Evolutionary conservation across 2,329 filamentous ascomycete genomes (phyloP).

Genomic region (Bipolaris gigantea): DNA sequence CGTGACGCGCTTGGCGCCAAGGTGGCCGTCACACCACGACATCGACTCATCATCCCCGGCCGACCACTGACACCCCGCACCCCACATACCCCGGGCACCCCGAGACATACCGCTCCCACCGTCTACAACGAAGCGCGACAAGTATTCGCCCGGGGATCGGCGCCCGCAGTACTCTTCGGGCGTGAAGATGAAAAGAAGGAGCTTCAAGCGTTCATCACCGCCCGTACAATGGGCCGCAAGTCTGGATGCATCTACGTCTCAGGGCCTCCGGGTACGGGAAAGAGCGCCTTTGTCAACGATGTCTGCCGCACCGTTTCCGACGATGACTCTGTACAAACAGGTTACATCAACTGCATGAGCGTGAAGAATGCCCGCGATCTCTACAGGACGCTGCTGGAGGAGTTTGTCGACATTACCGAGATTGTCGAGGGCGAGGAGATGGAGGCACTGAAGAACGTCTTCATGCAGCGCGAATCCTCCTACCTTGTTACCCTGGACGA

Average conservation of each 20-base stretch:
- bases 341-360: conserved; percentile 96
- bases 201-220: conserved; percentile 68
- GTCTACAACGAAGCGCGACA: conserved; percentile 87
- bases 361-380: conserved; percentile 86
- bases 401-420: conserved; percentile 63
- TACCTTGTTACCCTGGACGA: conserved; percentile 92
- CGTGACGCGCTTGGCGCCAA: conserved; percentile 73
- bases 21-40: conserved; percentile 76
- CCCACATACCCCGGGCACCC: conserved; percentile 72
- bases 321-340: conserved; percentile 61
- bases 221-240: conserved; percentile 60
- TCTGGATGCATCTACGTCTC: conserved; percentile 92
- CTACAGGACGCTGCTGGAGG: conserved; percentile 75
- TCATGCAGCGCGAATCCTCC: conserved; percentile 62
- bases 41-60: conserved; percentile 76
- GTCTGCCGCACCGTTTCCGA: conserved; percentile 65
- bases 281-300: conserved; percentile 89
- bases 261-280: conserved; percentile 92
- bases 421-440: conserved; percentile 68
- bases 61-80: conserved; percentile 77
- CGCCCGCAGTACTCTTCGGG: conserved; percentile 74
- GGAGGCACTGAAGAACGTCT: conserved; percentile 68
- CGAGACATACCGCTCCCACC: conserved; percentile 66
- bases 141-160: conserved; percentile 78
- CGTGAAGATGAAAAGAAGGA: conserved; percentile 70